Evolutionary conservation across 768 basidiomycete species (phyloP).

Genomic region (Lanmaoa rubissima): DNA sequence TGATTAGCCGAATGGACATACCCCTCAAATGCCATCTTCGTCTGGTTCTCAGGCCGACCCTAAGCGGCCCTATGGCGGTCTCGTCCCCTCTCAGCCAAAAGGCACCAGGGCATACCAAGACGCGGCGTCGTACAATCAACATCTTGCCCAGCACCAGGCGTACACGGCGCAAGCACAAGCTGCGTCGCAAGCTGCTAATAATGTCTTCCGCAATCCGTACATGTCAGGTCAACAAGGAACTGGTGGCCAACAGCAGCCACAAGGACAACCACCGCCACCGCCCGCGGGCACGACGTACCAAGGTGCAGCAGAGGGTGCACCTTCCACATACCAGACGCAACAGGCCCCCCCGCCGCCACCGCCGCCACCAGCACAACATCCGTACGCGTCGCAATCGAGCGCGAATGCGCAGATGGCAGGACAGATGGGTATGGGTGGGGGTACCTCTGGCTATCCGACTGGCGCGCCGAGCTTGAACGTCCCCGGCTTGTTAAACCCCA

Average conservation of each 20-base stretch:
- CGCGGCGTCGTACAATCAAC: conserved; percentile 92
- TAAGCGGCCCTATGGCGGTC: conserved; percentile 90
- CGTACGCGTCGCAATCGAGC: conserved; percentile 26
- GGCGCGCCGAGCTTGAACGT: conserved; percentile 21
- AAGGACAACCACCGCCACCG: conserved; percentile 10
- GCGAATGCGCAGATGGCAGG: conserved; percentile 21
- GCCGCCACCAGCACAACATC: conserved; percentile 21
- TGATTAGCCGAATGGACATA: conserved; percentile 51
- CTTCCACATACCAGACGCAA: conserved; percentile 22
- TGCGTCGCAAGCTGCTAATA: conserved; percentile 66
- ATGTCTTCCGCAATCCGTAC: conserved; percentile 78
- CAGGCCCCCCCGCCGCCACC: conserved; percentile 29
- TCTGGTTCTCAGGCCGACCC: conserved; percentile 51
- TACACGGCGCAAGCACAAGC: conserved; percentile 86
- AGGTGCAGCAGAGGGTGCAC: conserved; percentile 14
- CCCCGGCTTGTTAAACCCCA: conserved; percentile 41
- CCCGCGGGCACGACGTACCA: conserved; percentile 22
- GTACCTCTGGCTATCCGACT: conserved; percentile 18
- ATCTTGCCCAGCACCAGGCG: conserved; percentile 90
- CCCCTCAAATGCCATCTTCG: conserved; percentile 27
- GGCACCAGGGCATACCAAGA: conserved; percentile 86
- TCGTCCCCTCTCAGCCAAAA: conserved; percentile 86
- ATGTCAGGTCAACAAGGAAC: conserved; percentile 50
- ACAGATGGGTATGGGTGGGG: conserved; percentile 15
- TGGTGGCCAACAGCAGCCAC: conserved; percentile 32